Evolutionary conservation across 1,139 yeast species (phyloP), one percentile per base, ranked within the genome.

Genomic region (Magnusiomyces fungicola): DNA sequence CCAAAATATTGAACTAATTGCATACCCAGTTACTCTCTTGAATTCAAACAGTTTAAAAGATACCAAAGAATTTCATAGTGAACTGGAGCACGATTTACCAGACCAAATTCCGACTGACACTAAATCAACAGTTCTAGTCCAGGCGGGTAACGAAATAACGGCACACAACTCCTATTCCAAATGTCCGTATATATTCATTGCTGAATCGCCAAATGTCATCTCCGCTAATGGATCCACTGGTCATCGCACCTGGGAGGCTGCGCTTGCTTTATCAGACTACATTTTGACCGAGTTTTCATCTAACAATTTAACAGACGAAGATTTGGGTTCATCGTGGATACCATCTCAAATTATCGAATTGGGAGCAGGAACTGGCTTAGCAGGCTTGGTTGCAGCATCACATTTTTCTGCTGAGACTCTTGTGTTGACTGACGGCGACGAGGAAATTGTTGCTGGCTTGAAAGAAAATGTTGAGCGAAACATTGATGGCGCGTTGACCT

Each of bases 301-400:
- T 9, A 56, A 5, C 16, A 18, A 7, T 9, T n/a, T 5, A 14
- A 9, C 16, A 7, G 18, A 14, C 16, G 9, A 5, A n/a, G 9
- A 12, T 9, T 18, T 14, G 5, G 9, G 18, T 5, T 32, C 36
- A 5, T 32, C 36, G 5, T 57, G 7, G 45, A 51, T 6, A 40
- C 40, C 30, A 34, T n/a, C 29, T 21, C 39, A 34, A 24, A 55
- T 85, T 0, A 62, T 88, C 25, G 97, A 90, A 60, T 66, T 90
- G 27, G 97, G 97, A 0, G 78, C 94, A 22, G 97, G 97, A 0
- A 88, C 97, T 0, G 97, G 97, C 0, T 67, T 90, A n/a, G 83
- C 85, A 1, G 81, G 95, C 14, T 61, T 87, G 19, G 67, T 83
- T 1, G 58, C 81, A 10, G 63, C 66, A 45, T 66, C 66, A 50